These are phyloP conservation scores for Fremontodendron californicum DNA, from an alignment of 345 rosid genomes.

Conservation along the genomic window DNA sequence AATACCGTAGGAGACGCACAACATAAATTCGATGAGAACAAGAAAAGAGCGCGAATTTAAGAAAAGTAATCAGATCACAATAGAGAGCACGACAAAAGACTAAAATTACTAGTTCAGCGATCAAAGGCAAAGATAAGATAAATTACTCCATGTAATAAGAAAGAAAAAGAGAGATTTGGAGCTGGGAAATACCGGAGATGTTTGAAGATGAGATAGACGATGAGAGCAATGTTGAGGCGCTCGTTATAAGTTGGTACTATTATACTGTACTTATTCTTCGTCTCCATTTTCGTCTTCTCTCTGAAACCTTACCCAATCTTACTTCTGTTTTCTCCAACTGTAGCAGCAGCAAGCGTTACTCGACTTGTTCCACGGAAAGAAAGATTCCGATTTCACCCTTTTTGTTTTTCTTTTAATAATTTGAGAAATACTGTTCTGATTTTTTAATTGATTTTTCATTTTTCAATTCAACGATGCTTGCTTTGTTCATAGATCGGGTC, in stretches of 20 bases:
- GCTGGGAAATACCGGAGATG: constrained; percentile 54
- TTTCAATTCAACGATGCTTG: neutral
- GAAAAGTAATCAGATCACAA: neutral
- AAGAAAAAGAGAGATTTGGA: neutral
- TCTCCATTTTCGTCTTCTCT: constrained; percentile 8
- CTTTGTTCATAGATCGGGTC: too few species aligned
- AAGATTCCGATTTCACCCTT: neutral
- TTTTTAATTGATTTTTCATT: too few species aligned
- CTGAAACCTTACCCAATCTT: neutral
- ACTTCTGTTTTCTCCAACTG: constrained; percentile 3
- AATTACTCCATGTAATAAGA: neutral
- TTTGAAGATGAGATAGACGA: constrained; percentile 89
- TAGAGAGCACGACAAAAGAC: neutral
- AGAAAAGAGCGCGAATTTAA: neutral
- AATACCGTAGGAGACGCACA: neutral
- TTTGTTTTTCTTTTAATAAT: too few species aligned
- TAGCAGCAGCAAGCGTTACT: neutral
- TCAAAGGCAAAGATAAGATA: neutral
- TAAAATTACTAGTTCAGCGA: neutral
- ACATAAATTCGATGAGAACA: constrained; percentile 3
- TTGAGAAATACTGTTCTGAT: too few species aligned
- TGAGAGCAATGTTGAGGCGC: constrained; percentile 82
- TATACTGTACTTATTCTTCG: constrained; percentile 64
- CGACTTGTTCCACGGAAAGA: neutral
- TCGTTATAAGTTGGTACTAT: constrained; percentile 94